Evolutionary conservation across 148 eudicot species (phyloP).

Genomic region (Vaccinium darrowii): DNA sequence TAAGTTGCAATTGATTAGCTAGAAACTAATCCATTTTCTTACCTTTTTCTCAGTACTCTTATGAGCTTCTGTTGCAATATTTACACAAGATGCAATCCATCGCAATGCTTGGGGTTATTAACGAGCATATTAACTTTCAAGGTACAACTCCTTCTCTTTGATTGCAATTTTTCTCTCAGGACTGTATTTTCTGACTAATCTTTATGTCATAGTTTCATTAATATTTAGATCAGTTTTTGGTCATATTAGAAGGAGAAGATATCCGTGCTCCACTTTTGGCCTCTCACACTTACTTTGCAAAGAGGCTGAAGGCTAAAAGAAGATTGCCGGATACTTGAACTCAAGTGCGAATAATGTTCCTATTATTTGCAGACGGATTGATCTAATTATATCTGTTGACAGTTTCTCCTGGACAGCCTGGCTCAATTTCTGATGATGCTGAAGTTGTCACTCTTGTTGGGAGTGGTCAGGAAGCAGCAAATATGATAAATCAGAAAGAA

Average conservation of each 20-base stretch:
- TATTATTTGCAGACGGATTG: background rate
- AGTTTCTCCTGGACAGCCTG: constrained; percentile 92
- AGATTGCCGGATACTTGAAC: background rate
- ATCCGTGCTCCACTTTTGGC: background rate
- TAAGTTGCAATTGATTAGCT: background rate
- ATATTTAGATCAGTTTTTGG: background rate
- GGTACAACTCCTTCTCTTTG: constrained; percentile 35
- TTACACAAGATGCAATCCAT: constrained; percentile 74
- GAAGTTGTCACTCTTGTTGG: constrained; percentile 85
- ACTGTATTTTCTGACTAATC: background rate
- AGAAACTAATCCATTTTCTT: constrained; percentile 12
- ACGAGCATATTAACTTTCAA: constrained; percentile 93
- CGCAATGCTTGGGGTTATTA: constrained; percentile 90
- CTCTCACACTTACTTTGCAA: background rate
- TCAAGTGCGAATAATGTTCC: background rate
- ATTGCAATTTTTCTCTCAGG: background rate
- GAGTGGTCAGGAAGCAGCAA: constrained; percentile 88
- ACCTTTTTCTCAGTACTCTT: constrained; percentile 61
- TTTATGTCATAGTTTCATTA: background rate
- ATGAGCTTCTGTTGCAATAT: constrained; percentile 86
- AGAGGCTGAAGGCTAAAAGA: background rate
- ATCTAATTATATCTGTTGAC: constrained; percentile 24
- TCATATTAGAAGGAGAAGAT: background rate
- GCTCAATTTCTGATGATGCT: constrained; percentile 77
- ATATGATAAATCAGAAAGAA: constrained; percentile 91